A percentile compares a stretch with the other conserved stretches of the same genome.
Conservation (phyloP, 768 basidiomycete genomes). For the Amylocystis lapponica region DNA sequence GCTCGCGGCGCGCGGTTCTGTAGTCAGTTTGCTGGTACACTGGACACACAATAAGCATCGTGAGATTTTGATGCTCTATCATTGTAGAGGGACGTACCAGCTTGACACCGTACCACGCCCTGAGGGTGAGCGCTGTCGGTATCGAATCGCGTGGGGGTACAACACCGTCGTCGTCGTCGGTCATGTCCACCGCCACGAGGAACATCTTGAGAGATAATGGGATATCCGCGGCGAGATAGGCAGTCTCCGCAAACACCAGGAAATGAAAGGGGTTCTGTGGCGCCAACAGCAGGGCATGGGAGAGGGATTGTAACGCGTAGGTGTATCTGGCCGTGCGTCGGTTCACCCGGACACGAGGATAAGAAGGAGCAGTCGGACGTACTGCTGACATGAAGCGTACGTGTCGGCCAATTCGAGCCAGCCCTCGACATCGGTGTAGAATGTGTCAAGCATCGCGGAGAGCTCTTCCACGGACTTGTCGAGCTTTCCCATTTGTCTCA, state of each 20-base stretch:
- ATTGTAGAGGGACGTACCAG: constrained; percentile 43
- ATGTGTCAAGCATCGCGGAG: constrained; percentile 70
- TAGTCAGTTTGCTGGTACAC: constrained; percentile 56
- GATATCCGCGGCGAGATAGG: constrained; percentile 72
- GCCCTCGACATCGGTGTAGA: constrained; percentile 83
- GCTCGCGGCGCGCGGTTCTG: constrained; percentile 31
- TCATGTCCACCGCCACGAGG: constrained; percentile 76
- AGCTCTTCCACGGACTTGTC: constrained; percentile 71
- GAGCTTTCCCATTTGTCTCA: constrained; percentile 53
- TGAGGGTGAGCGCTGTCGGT: constrained; percentile 46
- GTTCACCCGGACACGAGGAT: background rate
- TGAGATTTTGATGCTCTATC: no score
- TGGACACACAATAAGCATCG: constrained; percentile 17
- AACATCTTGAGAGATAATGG: constrained; percentile 76
- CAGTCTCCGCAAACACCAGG: constrained; percentile 84
- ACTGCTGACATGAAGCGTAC: constrained; percentile 74
- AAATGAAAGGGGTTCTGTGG: constrained; percentile 85
- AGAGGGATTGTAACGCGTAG: constrained; percentile 64
- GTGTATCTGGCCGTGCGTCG: constrained; percentile 50
- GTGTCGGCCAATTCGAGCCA: constrained; percentile 86
- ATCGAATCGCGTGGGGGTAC: constrained; percentile 43
- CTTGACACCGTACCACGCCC: constrained; percentile 84
- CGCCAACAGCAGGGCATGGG: constrained; percentile 75
- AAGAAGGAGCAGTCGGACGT: constrained; percentile 21
- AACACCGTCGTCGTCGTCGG: constrained; percentile 51